These are phyloP conservation scores for Pseudomicrostroma phylloplanum DNA, from an alignment of 1,284 basidiomycete species.

Conservation along the genomic window DNA sequence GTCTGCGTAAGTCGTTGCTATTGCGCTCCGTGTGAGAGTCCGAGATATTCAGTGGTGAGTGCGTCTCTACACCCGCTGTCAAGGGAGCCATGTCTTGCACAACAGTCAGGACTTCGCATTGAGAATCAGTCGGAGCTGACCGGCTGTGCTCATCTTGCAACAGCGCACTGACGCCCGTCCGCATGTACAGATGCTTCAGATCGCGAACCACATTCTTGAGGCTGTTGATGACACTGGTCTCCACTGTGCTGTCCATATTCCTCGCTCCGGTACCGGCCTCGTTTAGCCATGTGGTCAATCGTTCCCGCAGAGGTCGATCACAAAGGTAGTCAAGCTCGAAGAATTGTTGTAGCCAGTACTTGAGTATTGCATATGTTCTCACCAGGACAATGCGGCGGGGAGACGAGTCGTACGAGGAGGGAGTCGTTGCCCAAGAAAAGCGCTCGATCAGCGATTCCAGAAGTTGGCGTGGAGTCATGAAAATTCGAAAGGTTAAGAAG, in stretches of 20 bases:
- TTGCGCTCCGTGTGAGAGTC: constrained; percentile 68
- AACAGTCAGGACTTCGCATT: neutral
- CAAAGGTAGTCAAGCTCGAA: constrained; percentile 42
- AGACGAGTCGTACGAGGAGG: constrained; percentile 29
- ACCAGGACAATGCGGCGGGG: constrained; percentile 39
- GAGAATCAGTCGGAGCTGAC: neutral
- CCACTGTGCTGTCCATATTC: constrained; percentile 20
- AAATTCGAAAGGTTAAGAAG: constrained; percentile 41
- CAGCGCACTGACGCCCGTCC: constrained; percentile 29
- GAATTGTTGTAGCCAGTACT: constrained; percentile 39
- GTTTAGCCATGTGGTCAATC: constrained; percentile 39
- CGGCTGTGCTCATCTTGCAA: constrained; percentile 11
- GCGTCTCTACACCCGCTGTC: neutral
- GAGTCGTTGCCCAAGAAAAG: constrained; percentile 38
- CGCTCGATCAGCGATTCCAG: constrained; percentile 36
- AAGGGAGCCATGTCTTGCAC: neutral
- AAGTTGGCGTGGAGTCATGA: constrained; percentile 26
- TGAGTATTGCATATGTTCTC: constrained; percentile 40
- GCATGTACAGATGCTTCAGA: constrained; percentile 33
- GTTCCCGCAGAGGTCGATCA: constrained; percentile 26
- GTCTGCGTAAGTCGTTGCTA: neutral
- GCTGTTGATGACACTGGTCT: constrained; percentile 26
- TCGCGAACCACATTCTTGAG: constrained; percentile 36
- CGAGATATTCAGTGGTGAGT: constrained; percentile 66
- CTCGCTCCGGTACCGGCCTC: constrained; percentile 22